Evolutionary conservation across 192 early-diverging fungal genomes (phyloP), one percentile per base, ranked within the genome.

Genomic region (Coemansia sp.): DNA sequence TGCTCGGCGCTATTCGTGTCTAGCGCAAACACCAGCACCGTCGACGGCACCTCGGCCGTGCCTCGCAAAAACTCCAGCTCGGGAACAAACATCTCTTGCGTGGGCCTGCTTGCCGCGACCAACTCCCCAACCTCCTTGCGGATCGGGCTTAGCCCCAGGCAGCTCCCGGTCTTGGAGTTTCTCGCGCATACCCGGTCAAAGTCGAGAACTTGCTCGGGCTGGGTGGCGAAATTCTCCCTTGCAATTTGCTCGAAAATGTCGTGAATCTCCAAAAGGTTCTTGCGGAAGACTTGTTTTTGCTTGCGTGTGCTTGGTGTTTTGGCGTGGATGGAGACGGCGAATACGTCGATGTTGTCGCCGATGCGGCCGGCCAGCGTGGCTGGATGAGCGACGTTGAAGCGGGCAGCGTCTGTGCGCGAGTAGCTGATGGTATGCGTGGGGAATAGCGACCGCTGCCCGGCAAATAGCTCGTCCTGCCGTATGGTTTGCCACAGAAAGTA

Each of bases 401-500:
- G 49, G 18, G 34, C 9, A n/a, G 42, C 14, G 30, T 60, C 59
- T 6, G 46, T 39, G 18, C 58, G 53, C 23, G 61, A 42, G 49
- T 69, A 65, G 52, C 38, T 64, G 40, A 66, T 39, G 7, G 61
- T 51, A 51, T 59, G 54, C 42, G 55, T 36, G 6, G 62, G 70
- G 39, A 62, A 66, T 41, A 62, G 40, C 1, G 38, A 37, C 16
- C 49, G 43, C 36, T 56, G 48, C 42, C 61, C 77, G 44, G 69
- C 62, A 42, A 89, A 88, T 45, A 85, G 76, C 41, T 84, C 83
- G 34, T 87, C 88, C 41, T 84, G 81, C 40, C 83, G 67, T 32
- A 85, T 80, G 8, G 85, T 79, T 63, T 88, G 82, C 75, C 88
- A 85, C 17, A 93, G 78, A 8, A 82, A 84, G 65, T 89, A 86